These are phyloP conservation scores for Lodderomyces oxycetoniae DNA, from an alignment of 1,139 yeast genomes.

Conservation along the genomic window DNA sequence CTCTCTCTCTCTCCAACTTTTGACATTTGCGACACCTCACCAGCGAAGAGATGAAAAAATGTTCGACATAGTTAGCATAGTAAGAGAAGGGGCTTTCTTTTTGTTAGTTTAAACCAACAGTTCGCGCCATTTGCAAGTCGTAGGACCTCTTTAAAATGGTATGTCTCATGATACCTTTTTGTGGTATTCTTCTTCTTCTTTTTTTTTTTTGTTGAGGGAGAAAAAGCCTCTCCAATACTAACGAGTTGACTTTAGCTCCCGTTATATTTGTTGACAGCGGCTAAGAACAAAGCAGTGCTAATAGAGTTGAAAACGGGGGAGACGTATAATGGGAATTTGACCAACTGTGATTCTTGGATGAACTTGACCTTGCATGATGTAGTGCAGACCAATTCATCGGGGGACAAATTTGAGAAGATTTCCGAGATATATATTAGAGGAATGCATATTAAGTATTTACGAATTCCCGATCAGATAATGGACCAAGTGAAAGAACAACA, in stretches of 20 bases:
- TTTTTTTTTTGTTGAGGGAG: too few species aligned
- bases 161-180: too few species aligned
- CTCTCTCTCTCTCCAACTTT: too few species aligned
- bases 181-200: too few species aligned
- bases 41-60: too few species aligned
- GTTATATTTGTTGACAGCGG: conserved; percentile 80
- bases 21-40: too few species aligned
- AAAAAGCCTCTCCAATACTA: conserved; percentile 6
- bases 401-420: conserved; percentile 61
- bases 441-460: conserved; percentile 52
- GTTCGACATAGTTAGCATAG: too few species aligned
- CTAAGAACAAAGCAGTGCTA: conserved; percentile 82
- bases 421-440: conserved; percentile 86
- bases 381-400: conserved; percentile 66
- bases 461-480: conserved; percentile 56
- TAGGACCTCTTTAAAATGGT: conserved; percentile 1
- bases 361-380: conserved; percentile 80
- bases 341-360: conserved; percentile 95
- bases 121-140: too few species aligned
- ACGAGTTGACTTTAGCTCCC: conserved; percentile 54
- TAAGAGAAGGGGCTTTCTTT: too few species aligned
- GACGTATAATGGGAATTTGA: conserved; percentile 77
- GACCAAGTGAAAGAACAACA: conserved; percentile 72
- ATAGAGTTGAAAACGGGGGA: conserved; percentile 94
- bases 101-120: too few species aligned